Conservation (phyloP, 2,329 filamentous ascomycete genomes). For the Septoria petroselini region DNA sequence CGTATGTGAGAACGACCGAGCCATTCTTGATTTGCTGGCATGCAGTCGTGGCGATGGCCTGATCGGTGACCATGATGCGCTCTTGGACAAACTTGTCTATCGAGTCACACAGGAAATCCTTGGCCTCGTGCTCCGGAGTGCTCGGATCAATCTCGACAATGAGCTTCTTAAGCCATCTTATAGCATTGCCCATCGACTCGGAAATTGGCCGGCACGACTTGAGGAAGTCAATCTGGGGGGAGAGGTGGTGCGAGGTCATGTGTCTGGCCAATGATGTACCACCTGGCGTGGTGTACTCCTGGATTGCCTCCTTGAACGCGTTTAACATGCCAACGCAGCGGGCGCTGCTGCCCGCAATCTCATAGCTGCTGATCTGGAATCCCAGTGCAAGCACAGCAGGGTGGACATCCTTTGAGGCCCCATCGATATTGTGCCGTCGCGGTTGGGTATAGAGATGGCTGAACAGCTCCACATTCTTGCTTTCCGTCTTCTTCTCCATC, state of each 20-base stretch:
- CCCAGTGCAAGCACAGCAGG: slow-evolving; percentile 80
- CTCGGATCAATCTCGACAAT: slow-evolving; percentile 89
- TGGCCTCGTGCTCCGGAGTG: slow-evolving; percentile 75
- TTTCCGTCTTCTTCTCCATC: slow-evolving; percentile 48
- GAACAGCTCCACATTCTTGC: slow-evolving; percentile 71
- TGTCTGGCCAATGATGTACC: slow-evolving; percentile 84
- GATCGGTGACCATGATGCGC: slow-evolving; percentile 80
- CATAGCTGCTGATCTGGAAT: slow-evolving; percentile 85
- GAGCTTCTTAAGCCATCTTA: slow-evolving; percentile 88
- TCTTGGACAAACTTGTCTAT: slow-evolving; percentile 91
- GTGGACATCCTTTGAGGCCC: slow-evolving; percentile 70
- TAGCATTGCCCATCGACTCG: slow-evolving; percentile 95
- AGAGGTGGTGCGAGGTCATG: slow-evolving; percentile 84
- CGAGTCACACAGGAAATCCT: slow-evolving; percentile 69
- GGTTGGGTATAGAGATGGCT: slow-evolving; percentile 66
- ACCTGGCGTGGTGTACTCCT: slow-evolving; percentile 84
- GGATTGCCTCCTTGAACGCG: slow-evolving; percentile 89
- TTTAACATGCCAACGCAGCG: slow-evolving; percentile 82
- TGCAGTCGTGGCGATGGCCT: slow-evolving; percentile 76
- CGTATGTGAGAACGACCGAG: slow-evolving; percentile 82
- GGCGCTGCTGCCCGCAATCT: slow-evolving; percentile 83
- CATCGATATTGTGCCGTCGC: slow-evolving; percentile 62
- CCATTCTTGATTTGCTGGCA: slow-evolving; percentile 72
- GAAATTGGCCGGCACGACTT: slow-evolving; percentile 92
- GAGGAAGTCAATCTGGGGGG: slow-evolving; percentile 92